A percentile compares a stretch with the other conserved stretches of the same genome.
Evolutionary conservation across 1,139 yeast genomes (phyloP).

Genomic region (Yamadazyma buinensis): DNA sequence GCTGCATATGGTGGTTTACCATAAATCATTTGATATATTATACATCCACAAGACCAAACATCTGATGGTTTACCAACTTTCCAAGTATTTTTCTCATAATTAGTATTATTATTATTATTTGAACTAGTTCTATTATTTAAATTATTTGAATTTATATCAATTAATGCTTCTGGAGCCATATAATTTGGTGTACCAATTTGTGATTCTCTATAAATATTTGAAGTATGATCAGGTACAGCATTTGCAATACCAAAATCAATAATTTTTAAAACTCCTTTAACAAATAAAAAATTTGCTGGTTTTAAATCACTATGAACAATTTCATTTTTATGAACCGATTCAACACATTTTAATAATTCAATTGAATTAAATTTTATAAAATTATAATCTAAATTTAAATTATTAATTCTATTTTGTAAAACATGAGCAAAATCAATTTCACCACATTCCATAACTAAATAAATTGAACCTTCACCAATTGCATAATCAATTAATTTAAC

Average conservation of each 20-base stretch:
- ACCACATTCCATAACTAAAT: conserved; percentile 92
- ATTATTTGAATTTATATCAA: conserved; percentile 49
- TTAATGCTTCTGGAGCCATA: conserved; percentile 96
- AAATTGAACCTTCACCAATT: conserved; percentile 58
- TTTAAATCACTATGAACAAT: conserved; percentile 93
- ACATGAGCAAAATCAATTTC: conserved; percentile 88
- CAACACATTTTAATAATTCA: conserved; percentile 80
- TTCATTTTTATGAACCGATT: conserved; percentile 82
- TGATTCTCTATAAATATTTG: conserved; percentile 82
- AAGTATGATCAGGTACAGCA: conserved; percentile 89
- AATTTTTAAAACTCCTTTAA: conserved; percentile 77
- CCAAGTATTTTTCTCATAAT: conserved; percentile 44
- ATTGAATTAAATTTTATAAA: conserved; percentile 79
- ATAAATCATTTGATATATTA: conserved; percentile 90
- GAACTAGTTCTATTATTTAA: conserved; percentile 13
- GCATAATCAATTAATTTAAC: conserved; percentile 76
- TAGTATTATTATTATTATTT: conserved; percentile 19
- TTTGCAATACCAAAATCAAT: conserved; percentile 97
- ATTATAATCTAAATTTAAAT: conserved; percentile 69
- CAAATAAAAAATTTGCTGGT: conserved; percentile 92
- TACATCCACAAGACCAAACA: conserved; percentile 98
- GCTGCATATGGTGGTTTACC: conserved; percentile 90
- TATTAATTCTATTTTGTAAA: conserved; percentile 51
- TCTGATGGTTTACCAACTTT: conserved; percentile 95
- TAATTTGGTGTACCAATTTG: conserved; percentile 96